Base-by-base conservation (phyloP, 2,329 filamentous ascomycete species). In the Chrysoporthe austroafricana region DNA sequence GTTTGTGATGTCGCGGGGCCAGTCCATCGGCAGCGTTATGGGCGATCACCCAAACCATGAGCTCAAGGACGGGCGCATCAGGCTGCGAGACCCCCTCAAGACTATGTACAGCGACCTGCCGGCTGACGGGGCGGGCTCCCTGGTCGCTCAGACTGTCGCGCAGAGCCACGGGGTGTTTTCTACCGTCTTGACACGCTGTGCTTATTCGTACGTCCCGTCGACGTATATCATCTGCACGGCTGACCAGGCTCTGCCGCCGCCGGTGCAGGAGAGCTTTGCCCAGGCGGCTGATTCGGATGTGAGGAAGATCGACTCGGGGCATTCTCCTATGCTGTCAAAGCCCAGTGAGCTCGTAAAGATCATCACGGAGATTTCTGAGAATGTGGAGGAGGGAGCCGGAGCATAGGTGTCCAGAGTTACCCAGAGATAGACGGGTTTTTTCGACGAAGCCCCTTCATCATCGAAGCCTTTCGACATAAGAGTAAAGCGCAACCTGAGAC, bases 91-190 rank as follows among this genome's bases (percentile, higher is more conserved):
- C 21, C 39, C 67, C 4, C 46, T 39, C 9, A 21, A 9, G 8
- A 60, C 32, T 1, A 62, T 74, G 2, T 73, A 73, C 58, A 62
- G 66, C 62, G 73, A 74, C 39, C 66, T 74, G 13, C 69, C 69
- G 1, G 26, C 43, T 3, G 67, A 71, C 6, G 64, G 73, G 63
- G 71, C 73, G 8, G 36, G n/a, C 5, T 43, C 64, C 26, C 73
- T 70, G 70, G 70, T 57, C 4, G 69, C 64, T 1, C 66, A 52
- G 34, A 54, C 67, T 11, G 62, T 73, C 60, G 16, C 42, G 46
- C 64, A 66, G 64, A 66, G 69, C n/a, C 54, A 66, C 13, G 70
- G 70, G 14, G 69, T 70, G 44, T 44, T 69, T 48, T 67, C 66
- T 2, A 70, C 72, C 26, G 60, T 46, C 2, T 66, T 71, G 13